Conservation (phyloP, 1,284 basidiomycete species). For the Microbotryum violaceum region DNA sequence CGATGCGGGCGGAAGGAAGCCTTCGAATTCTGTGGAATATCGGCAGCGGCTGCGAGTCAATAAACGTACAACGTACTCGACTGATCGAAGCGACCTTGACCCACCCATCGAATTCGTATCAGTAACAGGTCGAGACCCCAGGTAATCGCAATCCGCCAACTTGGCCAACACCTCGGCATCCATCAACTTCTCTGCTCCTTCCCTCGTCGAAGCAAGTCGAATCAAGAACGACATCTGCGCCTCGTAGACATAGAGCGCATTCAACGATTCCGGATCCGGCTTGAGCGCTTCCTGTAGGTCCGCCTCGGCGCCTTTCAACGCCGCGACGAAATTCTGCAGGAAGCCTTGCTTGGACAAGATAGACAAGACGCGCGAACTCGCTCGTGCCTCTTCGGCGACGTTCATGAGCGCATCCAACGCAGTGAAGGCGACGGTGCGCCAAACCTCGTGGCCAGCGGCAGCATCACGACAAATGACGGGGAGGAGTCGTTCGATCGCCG, state of each 20-base stretch:
- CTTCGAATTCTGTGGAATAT: conserved; percentile 58
- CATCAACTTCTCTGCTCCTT: conserved; percentile 76
- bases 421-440: conserved; percentile 90
- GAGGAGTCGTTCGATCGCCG: conserved; percentile 60
- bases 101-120: conserved; percentile 73
- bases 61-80: neutral
- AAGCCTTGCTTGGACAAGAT: conserved; percentile 69
- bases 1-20: conserved; percentile 76
- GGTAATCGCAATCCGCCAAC: conserved; percentile 77
- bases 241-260: conserved; percentile 90
- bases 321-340: conserved; percentile 71
- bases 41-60: neutral
- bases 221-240: conserved; percentile 83
- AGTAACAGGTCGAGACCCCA: conserved; percentile 70
- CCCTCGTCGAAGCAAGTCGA: conserved; percentile 68
- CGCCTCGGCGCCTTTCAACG: conserved; percentile 72
- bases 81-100: conserved; percentile 31
- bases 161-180: conserved; percentile 70
- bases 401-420: conserved; percentile 64
- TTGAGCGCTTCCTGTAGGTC: conserved; percentile 72
- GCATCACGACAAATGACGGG: conserved; percentile 78
- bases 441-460: conserved; percentile 87
- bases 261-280: conserved; percentile 84
- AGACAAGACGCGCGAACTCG: conserved; percentile 45
- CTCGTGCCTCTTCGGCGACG: conserved; percentile 37